Percentiles rank a stretch among this genome's conserved stretches.
phyloP scores from a whole-genome alignment of 2,329 filamentous ascomycete genomes.

The Cordyceps javanica region DNA sequence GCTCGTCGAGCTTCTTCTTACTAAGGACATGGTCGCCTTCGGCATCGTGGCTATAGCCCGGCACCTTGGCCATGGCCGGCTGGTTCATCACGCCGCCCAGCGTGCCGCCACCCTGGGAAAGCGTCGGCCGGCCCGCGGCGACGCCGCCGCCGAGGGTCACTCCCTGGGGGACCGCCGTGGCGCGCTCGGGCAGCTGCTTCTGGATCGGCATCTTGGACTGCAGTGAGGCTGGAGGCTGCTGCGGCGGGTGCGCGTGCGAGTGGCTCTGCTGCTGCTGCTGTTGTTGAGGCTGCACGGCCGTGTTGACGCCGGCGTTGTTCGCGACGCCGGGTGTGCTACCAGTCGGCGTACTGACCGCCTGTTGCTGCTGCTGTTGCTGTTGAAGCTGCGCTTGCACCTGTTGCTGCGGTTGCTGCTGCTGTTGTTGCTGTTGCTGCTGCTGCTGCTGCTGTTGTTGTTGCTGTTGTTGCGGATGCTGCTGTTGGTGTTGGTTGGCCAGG shows the following conservation, averaged over 20 bases:
- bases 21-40: conserved; percentile 91
- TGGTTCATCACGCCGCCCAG: conserved; percentile 80
- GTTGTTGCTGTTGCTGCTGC: conserved; percentile 24
- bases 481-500: conserved; percentile 25
- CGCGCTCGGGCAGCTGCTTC: conserved; percentile 64
- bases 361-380: conserved; percentile 10
- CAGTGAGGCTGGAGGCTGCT: conserved; percentile 31
- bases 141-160: conserved; percentile 62
- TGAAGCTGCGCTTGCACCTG: conserved; percentile 10
- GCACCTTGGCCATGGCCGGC: conserved; percentile 74
- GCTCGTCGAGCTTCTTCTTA: conserved; percentile 94
- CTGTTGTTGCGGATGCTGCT: conserved; percentile 1
- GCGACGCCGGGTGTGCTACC: conserved; percentile 19
- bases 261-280: conserved; percentile 36
- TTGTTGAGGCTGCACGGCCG: conserved; percentile 16
- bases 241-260: conserved; percentile 40
- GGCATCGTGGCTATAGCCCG: conserved; percentile 79
- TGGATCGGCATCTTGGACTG: conserved; percentile 72
- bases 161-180: conserved; percentile 64
- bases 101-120: conserved; percentile 70
- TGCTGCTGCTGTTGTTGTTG: conserved; percentile 21
- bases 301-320: conserved; percentile 16
- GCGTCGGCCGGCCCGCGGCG: conserved; percentile 68
- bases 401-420: conserved; percentile 5
- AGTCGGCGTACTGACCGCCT: conserved; percentile 11